Evolutionary conservation across 768 basidiomycete species (phyloP).

Genomic region (Asterophora parasitica): DNA sequence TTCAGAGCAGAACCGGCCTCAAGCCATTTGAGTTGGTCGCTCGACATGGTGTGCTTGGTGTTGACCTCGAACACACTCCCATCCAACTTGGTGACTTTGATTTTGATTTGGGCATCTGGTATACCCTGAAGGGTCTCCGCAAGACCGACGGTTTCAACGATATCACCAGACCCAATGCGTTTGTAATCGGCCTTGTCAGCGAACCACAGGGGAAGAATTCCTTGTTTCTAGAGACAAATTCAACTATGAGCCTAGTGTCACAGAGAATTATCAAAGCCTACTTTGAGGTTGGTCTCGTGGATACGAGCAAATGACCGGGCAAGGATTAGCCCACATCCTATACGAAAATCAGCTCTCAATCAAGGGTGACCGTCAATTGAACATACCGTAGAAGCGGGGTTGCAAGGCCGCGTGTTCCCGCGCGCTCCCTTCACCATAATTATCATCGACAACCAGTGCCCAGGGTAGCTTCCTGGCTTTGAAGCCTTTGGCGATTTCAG

Average conservation of each 20-base stretch:
- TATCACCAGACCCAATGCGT: conserved; percentile 78
- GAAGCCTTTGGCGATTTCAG: conserved; percentile 84
- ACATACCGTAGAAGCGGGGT: conserved; percentile 84
- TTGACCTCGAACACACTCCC: conserved; percentile 64
- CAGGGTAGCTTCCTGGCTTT: conserved; percentile 82
- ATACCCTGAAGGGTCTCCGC: conserved; percentile 53
- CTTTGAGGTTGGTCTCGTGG: conserved; percentile 96
- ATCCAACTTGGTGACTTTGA: conserved; percentile 62
- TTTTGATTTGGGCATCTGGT: conserved; percentile 40
- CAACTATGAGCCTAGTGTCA: not conserved
- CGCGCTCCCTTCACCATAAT: conserved; percentile 97
- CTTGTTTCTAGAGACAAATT: conserved; percentile 75
- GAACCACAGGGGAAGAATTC: conserved; percentile 94
- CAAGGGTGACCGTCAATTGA: not conserved
- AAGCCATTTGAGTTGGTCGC: conserved; percentile 89
- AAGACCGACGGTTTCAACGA: conserved; percentile 81
- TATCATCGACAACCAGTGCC: conserved; percentile 93
- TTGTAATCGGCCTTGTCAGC: conserved; percentile 80
- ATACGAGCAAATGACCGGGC: conserved; percentile 96
- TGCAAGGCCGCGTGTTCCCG: conserved; percentile 97
- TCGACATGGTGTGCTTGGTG: conserved; percentile 86
- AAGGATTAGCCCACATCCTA: conserved; percentile 82
- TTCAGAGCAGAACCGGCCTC: conserved; percentile 87
- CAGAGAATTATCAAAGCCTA: conserved; percentile 23
- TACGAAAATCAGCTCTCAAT: conserved; percentile 5